A percentile compares a stretch with the other conserved stretches of the same genome.
phyloP scores from a whole-genome alignment of 345 rosid species.

The Hibiscus trionum region DNA sequence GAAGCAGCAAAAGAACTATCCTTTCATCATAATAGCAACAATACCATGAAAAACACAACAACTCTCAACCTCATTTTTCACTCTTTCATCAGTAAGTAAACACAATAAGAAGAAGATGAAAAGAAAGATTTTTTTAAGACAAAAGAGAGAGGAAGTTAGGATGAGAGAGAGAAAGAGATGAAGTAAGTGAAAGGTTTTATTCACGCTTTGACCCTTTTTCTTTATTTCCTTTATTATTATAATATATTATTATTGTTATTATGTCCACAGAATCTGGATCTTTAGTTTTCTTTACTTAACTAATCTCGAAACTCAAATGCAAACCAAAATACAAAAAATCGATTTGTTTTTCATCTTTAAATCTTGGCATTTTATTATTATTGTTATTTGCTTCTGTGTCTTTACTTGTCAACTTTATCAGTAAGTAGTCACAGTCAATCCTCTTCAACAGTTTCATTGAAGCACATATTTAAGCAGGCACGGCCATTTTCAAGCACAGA shows the following conservation, averaged over 20 bases:
- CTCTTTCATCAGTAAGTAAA: slow-evolving; percentile 1
- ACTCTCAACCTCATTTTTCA: slow-evolving; percentile 9
- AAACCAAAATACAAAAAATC: background rate
- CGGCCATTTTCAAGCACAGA: background rate
- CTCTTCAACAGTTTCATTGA: background rate
- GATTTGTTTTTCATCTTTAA: too few relatives aligned
- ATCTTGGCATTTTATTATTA: too few relatives aligned
- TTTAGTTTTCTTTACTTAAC: background rate
- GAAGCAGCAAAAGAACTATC: slow-evolving; percentile 40
- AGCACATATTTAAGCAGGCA: background rate
- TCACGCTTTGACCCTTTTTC: slow-evolving; percentile 43
- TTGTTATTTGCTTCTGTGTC: background rate
- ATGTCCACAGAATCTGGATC: background rate
- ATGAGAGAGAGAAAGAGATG: slow-evolving; percentile 16
- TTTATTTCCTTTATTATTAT: background rate
- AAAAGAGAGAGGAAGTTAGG: background rate
- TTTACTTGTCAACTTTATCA: background rate
- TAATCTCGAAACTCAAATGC: background rate
- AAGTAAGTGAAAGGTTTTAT: slow-evolving; percentile 42
- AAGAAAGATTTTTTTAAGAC: background rate
- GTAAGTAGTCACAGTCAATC: background rate
- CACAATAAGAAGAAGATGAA: background rate
- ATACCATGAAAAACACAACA: slow-evolving; percentile 18
- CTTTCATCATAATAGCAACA: slow-evolving; percentile 38
- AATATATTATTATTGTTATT: background rate